Evolutionary conservation across 1,284 basidiomycete genomes (phyloP).

Genomic region (Ustilago shanxiensis): DNA sequence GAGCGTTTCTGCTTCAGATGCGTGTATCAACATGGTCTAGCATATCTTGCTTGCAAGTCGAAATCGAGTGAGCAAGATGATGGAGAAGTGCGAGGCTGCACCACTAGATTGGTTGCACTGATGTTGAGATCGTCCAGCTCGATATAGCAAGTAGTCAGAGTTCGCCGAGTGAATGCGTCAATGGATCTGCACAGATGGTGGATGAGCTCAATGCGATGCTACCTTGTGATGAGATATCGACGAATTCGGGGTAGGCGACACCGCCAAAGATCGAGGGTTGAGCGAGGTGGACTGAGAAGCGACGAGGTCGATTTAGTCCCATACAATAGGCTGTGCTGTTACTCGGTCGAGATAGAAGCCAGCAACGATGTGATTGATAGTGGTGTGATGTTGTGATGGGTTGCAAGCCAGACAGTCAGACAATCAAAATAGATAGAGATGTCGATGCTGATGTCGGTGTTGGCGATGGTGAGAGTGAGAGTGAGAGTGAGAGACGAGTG

Average conservation of each 20-base stretch:
- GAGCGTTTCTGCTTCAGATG: conserved; percentile 57
- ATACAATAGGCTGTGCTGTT: background rate
- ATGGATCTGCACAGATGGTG: background rate
- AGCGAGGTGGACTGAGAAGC: background rate
- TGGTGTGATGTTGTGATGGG: background rate
- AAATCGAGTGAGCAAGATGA: background rate
- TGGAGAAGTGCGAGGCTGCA: background rate
- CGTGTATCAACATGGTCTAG: conserved; percentile 49
- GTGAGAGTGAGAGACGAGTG: conserved; percentile 1
- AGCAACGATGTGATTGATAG: background rate
- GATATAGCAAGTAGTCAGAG: background rate
- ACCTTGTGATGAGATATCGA: background rate
- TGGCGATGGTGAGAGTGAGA: conserved; percentile 5
- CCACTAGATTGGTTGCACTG: background rate
- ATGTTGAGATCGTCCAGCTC: background rate
- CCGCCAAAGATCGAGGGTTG: background rate
- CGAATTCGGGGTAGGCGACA: background rate
- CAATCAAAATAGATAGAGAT: background rate
- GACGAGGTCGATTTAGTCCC: background rate
- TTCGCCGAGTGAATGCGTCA: background rate
- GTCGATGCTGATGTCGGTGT: background rate
- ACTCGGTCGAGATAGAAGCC: background rate
- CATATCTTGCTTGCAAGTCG: conserved; percentile 20
- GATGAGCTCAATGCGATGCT: background rate
- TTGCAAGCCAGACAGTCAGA: background rate